Percentiles rank a stretch among this genome's conserved stretches.
phyloP scores from a whole-genome alignment of 2,329 filamentous ascomycete species.

The Ascochyta koolunga region DNA sequence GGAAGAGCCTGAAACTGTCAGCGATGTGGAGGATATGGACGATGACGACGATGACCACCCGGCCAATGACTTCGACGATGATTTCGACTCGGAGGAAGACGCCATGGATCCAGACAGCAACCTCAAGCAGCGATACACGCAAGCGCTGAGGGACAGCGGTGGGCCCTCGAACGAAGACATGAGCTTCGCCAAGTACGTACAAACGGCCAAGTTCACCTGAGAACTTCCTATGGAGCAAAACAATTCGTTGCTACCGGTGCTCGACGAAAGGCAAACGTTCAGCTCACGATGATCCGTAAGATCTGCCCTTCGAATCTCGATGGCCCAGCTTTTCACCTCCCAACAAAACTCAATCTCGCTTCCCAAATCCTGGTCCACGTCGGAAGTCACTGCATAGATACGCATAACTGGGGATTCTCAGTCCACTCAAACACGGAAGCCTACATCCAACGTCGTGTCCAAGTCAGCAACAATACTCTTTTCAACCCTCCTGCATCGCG shows the following conservation, averaged over 20 bases:
- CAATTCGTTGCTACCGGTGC: not conserved
- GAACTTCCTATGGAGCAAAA: not conserved
- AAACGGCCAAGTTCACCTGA: conserved; percentile 46
- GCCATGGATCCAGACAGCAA: conserved; percentile 65
- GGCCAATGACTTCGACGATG: conserved; percentile 56
- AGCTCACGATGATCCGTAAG: not conserved
- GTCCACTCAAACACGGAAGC: not conserved
- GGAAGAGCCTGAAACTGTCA: conserved; percentile 58
- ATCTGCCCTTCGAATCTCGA: not conserved
- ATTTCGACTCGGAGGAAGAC: conserved; percentile 61
- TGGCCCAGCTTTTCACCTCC: conserved; percentile 3
- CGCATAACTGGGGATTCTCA: not conserved
- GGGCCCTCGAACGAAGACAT: conserved; percentile 54
- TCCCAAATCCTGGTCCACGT: conserved; percentile 17
- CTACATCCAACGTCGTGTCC: conserved; percentile 6
- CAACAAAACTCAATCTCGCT: conserved; percentile 15
- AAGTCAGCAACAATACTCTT: conserved; percentile 4
- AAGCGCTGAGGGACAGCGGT: conserved; percentile 66
- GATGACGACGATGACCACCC: conserved; percentile 45
- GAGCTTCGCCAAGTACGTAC: conserved; percentile 59
- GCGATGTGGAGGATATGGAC: conserved; percentile 58
- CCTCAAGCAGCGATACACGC: conserved; percentile 76
- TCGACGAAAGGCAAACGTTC: not conserved
- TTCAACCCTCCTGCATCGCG: not conserved
- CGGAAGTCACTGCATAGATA: conserved; percentile 17